A percentile compares a stretch with the other conserved stretches of the same genome.
Conservation (phyloP, 2,329 filamentous ascomycete genomes). For the Neurospora crassa region DNA sequence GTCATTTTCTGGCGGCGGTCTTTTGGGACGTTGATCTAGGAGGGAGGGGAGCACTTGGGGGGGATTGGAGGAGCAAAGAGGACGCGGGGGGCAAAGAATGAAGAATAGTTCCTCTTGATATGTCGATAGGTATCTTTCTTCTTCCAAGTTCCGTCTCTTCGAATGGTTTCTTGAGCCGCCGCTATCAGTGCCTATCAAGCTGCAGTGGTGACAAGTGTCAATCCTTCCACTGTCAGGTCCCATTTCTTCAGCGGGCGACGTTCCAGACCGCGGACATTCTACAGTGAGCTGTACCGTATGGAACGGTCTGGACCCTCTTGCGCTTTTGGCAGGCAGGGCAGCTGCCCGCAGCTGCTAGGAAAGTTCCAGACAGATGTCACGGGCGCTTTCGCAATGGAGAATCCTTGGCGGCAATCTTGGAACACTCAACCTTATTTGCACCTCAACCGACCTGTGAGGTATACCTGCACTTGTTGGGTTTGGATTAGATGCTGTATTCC, state of each 20-base stretch:
- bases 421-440: not conserved
- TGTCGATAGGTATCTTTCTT: not conserved
- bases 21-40: not conserved
- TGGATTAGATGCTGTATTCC: not conserved
- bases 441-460: not conserved
- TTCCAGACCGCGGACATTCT: not conserved
- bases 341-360: not conserved
- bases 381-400: not conserved
- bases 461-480: not conserved
- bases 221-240: not conserved
- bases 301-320: not conserved
- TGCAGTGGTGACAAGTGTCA: not conserved
- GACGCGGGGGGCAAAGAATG: not conserved
- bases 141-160: not conserved
- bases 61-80: not conserved
- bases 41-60: not conserved
- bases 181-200: not conserved
- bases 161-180: not conserved
- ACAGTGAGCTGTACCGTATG: not conserved
- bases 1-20: constrained; percentile 26
- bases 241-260: not conserved
- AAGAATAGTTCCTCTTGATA: not conserved
- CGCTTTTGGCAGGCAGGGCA: not conserved
- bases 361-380: not conserved
- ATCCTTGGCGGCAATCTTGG: not conserved